Conservation (phyloP, 2,329 filamentous ascomycete genomes). For the Colletotrichum destructivum region DNA sequence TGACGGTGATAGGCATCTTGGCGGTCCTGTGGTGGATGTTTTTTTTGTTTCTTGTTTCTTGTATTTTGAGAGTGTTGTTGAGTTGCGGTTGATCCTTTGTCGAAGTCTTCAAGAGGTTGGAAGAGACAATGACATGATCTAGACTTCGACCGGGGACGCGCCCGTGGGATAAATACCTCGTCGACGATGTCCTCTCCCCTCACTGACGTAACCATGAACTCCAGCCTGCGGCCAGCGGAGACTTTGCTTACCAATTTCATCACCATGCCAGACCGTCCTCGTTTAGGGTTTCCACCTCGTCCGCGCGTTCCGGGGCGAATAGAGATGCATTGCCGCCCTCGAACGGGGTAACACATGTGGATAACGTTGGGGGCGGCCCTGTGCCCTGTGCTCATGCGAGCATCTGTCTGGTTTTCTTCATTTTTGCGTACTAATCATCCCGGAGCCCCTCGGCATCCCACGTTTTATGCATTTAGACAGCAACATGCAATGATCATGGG, state of each 20-base stretch:
- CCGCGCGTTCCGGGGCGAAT: constrained; percentile 27
- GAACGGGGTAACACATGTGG: constrained; percentile 17
- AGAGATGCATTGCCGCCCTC: neutral
- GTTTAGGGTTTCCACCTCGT: constrained; percentile 16
- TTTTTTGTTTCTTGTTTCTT: neutral
- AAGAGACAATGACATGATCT: neutral
- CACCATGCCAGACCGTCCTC: neutral
- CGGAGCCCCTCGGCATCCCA: constrained; percentile 7
- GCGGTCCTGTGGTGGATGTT: neutral
- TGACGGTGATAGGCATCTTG: constrained; percentile 37
- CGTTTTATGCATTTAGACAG: too few species aligned
- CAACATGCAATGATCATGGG: too few species aligned
- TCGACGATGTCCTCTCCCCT: constrained; percentile 8
- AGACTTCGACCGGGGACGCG: neutral
- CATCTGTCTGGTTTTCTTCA: neutral
- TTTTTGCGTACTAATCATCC: neutral
- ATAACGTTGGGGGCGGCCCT: neutral
- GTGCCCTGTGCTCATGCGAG: neutral
- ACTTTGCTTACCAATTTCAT: constrained; percentile 30
- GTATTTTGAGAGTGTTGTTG: neutral
- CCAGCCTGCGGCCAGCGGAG: neutral
- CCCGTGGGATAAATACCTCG: constrained; percentile 21
- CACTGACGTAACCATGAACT: constrained; percentile 28
- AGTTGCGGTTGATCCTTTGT: neutral
- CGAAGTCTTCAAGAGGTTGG: neutral